Evolutionary conservation across 2,329 filamentous ascomycete species (phyloP), one percentile per base, ranked within the genome.

Genomic region (Fusarium compactum): DNA sequence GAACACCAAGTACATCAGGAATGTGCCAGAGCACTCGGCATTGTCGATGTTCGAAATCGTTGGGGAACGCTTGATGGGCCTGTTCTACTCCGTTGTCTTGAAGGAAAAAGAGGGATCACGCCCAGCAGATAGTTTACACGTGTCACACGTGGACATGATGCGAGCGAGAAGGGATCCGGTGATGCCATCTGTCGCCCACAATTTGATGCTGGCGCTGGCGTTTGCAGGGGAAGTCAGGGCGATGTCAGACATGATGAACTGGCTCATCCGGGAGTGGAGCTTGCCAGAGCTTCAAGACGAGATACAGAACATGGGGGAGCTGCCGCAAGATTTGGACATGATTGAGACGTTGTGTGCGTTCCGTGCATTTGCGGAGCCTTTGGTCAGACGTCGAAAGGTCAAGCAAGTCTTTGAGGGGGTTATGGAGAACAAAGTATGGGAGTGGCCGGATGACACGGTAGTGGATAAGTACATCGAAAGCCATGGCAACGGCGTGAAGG

Each of bases 201-300:
- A 82, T 4, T 91, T 92, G 75, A 84, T 94, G 76, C 85, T 89
- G 48, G 84, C 87, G 2, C 80, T 94, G 24, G 91, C 87, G 2
- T 84, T 86, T 55, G 78, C 89, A n/a, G 85, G 85, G 38, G 88
- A 93, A 69, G 82, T 83, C 51, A 80, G 85, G 4, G 88, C 86
- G 52, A 87, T 93, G 76, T 82, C 86, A 8, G 80, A 80, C 6
- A 78, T 90, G 8, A 78, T 91, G 16, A 77, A 80, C 30, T 94
- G 90, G 90, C 86, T 91, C 69, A 78, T 86, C 1, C 70, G 78
- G 25, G 79, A 89, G 69, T 85, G 85, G 79, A 75, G 76, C 8
- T 76, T 76, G 24, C 58, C 74, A 27, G 74, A 76, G 12, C 61
- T 79, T 34, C 71, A 80, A 8, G 78, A 81, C 18, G 80, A 81